Evolutionary conservation across 306 rosid species (phyloP), one percentile per base, ranked within the genome.

Genomic region (Gleditsia sinensis): DNA sequence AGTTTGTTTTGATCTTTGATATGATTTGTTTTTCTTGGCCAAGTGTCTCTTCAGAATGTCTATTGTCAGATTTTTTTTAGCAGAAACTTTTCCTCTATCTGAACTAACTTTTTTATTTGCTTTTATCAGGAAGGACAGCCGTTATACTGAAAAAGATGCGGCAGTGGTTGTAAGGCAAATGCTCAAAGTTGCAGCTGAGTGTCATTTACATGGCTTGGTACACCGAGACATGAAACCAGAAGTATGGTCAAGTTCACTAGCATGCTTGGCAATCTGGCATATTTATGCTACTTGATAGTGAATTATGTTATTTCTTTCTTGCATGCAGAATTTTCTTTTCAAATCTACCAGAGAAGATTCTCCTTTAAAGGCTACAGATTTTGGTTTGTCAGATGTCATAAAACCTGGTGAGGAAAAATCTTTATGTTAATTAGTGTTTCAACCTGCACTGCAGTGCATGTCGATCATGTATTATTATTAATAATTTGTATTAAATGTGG

Each of bases 141-240:
- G 95, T 39, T 91, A 89, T 55, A 64, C 90, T 27, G 97, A 91
- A 79, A 91, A 87, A 55, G 97, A 91, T 70, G 97, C 97, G 10
- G 97, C 95, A 0, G 92, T 91, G 54, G 84, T 91, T 69, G 97
- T 91, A 51, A 80, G 97, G 75, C 97, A 91, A 78, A 91, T 91
- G 97, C 92, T 91, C 53, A 89, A 89, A 85, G 97, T 91, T 67
- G 92, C 97, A 16, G 97, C 95, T 7, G 83, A 91, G 86, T 91
- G 97, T 74, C 97, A 91, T 81, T 87, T 91, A 74, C 91, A 87
- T 39, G 97, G 97, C 57, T 82, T 91, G 81, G 97, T 91, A 23
- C 97, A 91, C 77, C 84, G 97, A 10, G 97, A 91, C 86, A 87
- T 91, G 97, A 91, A 91, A 77, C 95, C 97, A 14, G 97, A 91